Evolutionary conservation across 805 yeast genomes (phyloP), one percentile per base, ranked within the genome.

Genomic region (Metschnikowia proteae): DNA sequence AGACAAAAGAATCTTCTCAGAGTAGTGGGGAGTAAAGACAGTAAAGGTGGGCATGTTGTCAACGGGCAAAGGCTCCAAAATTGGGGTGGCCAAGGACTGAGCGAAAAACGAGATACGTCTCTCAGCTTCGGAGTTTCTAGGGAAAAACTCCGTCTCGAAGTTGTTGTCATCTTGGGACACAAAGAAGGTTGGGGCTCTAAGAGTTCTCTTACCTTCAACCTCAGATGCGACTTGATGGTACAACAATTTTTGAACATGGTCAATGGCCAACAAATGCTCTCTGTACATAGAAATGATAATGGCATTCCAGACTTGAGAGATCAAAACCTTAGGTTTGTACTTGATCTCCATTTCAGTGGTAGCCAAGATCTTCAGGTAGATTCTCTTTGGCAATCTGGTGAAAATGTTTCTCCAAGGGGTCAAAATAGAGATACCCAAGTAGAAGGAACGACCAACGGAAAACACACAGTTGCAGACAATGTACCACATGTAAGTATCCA

Each of bases 381-480:
- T 89, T 83, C 99, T 89, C 84, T 94, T 94, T 67, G 99, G 99
- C 67, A 94, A 77, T 73, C 99, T 85, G 47, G 97, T 84, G 79
- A 92, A 94, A 60, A 94, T 91, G 70, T 95, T 94, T 82, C 98
- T 88, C 99, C 99, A 94, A 54, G 99, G 99, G 37, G 99, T 94
- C 78, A 91, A 83, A 58, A 94, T 92, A 40, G 99, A 94, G 62
- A 94, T 91, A 86, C 99, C 99, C 71, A 95, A 80, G 79, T 92
- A 94, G 81, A 94, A 94, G 11, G 99, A 94, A 68, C 96, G 88
- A 61, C 96, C 97, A 63, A 94, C 89, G 53, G 98, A 92, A 82
- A 89, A 91, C 59, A 89, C 81, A 71, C 96, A 86, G 81, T 92
- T 94, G 69, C 87, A 84, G 61, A 94, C 77, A 77, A 94, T 91